These are phyloP conservation scores for Fusarium domesticum DNA, from an alignment of 2,329 filamentous ascomycete species.

Conservation along the genomic window DNA sequence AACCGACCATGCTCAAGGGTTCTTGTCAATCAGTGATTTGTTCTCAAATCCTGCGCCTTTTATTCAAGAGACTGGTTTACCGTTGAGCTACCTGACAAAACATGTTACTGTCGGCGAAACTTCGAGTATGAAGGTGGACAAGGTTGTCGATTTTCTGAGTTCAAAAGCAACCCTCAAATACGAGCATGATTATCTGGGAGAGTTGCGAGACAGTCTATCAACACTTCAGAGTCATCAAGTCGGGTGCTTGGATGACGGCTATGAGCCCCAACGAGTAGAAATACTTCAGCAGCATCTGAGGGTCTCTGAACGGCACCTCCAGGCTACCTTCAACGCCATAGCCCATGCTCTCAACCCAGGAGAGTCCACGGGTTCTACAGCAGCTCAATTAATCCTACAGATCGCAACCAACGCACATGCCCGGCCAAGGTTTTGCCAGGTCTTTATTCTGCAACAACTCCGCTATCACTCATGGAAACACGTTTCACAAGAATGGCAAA, in stretches of 20 bases:
- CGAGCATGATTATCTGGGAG: conserved; percentile 12
- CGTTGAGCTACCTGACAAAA: neutral
- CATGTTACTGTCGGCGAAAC: neutral
- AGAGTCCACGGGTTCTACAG: neutral
- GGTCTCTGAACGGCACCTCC: neutral
- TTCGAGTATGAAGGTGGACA: neutral
- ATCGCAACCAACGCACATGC: conserved; percentile 1
- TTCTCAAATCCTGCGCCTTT: neutral
- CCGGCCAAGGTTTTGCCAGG: conserved; percentile 31
- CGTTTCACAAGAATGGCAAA: conserved; percentile 35
- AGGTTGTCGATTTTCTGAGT: conserved; percentile 9
- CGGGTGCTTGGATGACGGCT: neutral
- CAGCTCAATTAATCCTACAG: neutral
- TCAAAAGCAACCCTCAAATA: conserved; percentile 6
- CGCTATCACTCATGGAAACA: conserved; percentile 24
- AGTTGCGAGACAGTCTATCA: conserved; percentile 8
- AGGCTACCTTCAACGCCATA: neutral
- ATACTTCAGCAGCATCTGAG: conserved; percentile 2
- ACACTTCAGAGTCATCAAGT: conserved; percentile 2
- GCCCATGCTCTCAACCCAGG: neutral
- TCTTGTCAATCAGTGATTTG: conserved; percentile 8
- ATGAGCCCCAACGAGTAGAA: too few species aligned
- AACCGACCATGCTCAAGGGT: neutral
- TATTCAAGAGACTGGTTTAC: rapidly evolving
- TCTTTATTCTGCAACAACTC: conserved; percentile 37